A percentile compares a stretch with the other conserved stretches of the same genome.
phyloP scores from a whole-genome alignment of 192 early-diverging fungal species.

The Mortierella claussenii region DNA sequence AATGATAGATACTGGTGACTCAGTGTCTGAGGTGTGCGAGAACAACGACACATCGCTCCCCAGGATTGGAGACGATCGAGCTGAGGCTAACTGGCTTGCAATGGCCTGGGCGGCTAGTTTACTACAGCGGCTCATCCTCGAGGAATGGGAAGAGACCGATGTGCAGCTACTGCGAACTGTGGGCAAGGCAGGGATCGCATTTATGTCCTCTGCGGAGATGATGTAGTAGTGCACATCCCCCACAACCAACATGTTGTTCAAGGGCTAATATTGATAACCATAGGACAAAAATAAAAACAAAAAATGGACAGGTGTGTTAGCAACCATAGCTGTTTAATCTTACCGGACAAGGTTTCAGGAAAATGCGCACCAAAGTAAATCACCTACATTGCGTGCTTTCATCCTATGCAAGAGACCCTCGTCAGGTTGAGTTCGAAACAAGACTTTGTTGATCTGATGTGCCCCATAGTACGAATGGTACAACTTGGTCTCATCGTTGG shows the following conservation, averaged over 20 bases:
- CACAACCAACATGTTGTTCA: slow-evolving; percentile 80
- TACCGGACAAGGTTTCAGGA: too few species aligned
- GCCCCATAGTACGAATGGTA: slow-evolving; percentile 79
- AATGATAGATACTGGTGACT: slow-evolving; percentile 30
- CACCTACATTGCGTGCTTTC: slow-evolving; percentile 80
- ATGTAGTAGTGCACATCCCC: slow-evolving; percentile 72
- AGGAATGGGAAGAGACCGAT: slow-evolving; percentile 39
- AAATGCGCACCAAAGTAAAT: too few species aligned
- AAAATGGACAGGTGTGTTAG: too few species aligned
- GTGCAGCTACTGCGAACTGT: slow-evolving; percentile 17
- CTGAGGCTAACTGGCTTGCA: slow-evolving; percentile 34
- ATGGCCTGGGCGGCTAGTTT: slow-evolving; percentile 49
- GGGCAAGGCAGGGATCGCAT: slow-evolving; percentile 18
- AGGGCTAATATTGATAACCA: too few species aligned
- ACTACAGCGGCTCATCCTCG: slow-evolving; percentile 42
- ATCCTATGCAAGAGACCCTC: slow-evolving; percentile 79
- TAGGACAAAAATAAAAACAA: too few species aligned
- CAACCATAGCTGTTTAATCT: too few species aligned
- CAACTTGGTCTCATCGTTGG: slow-evolving; percentile 58
- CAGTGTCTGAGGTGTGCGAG: slow-evolving; percentile 10
- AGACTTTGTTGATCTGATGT: slow-evolving; percentile 81
- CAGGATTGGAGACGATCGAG: slow-evolving; percentile 42
- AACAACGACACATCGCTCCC: slow-evolving; percentile 36
- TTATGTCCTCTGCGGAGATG: slow-evolving; percentile 38
- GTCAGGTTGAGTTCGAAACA: slow-evolving; percentile 80